Base-by-base conservation (phyloP, 2,329 filamentous ascomycete genomes). In the Aureobasidium sp. region DNA sequence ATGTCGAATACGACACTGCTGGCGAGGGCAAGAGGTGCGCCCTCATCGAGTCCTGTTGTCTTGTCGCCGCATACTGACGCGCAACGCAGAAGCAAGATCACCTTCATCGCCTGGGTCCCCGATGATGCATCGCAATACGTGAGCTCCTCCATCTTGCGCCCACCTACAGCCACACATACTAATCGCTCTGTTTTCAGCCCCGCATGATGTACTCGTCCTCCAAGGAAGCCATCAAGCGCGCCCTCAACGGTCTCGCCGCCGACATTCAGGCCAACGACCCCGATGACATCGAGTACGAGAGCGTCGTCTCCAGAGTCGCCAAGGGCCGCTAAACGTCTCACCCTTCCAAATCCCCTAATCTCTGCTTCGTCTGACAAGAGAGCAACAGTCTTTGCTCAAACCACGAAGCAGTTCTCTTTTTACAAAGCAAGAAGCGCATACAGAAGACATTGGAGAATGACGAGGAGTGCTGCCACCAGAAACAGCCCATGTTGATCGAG, bases 161-260 rank as follows among this genome's bases (percentile, higher is more conserved):
- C 31, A 25, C 37, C 13, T 21, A 37, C 29, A 37, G 3, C 5
- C 11, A 25, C 31, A 17, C 19, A 25, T 35, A 47, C 49, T 62
- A 50, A 64, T 45, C 38, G 49, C n/a, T 25, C 66, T 25, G 3
- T 19, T n/a, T 35, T 47, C n/a, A 37, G 61, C 82, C 87, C 76
- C 91, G 91, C 82, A 94, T 94, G 89, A 82, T 91, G 75, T 94
- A 93, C 81, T 88, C 89, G 69, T 89, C 89, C 57, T 94, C 89
- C 76, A 94, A 93, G 80, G 88, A 92, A 70, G 87, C 88, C 62
- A 82, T 94, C 67, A 93, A 91, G 83, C 86, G 86, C 75, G 76
- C 87, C 54, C 83, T 94, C 65, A 88, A 84, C 72, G 89, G 88
- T 65, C 78, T 93, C 68, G 87, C 86, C 63, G 78, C 80, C 69